Conservation (phyloP, 805 yeast species). For the Kazachstania psychrophila region DNA sequence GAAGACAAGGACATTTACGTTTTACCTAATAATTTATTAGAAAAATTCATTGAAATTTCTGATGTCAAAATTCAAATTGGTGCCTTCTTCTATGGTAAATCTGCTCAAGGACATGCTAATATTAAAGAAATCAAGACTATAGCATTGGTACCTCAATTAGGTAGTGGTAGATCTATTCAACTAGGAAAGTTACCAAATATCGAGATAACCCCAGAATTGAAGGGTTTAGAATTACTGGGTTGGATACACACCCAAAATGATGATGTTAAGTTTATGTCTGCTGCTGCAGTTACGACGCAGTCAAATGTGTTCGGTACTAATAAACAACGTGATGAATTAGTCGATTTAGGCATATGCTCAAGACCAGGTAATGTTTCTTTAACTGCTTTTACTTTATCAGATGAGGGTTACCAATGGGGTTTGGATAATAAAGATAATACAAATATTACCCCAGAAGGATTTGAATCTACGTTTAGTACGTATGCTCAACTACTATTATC, state of each 20-base stretch:
- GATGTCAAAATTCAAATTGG: conserved; percentile 79
- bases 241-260: conserved; percentile 88
- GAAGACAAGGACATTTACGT: conserved; percentile 56
- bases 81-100: conserved; percentile 69
- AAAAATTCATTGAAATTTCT: conserved; percentile 67
- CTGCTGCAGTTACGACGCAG: conserved; percentile 62
- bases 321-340: conserved; percentile 32
- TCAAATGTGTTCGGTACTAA: conserved; percentile 31
- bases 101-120: conserved; percentile 60
- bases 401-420: conserved; percentile 78
- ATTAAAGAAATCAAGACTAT: conserved; percentile 72
- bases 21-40: conserved; percentile 72
- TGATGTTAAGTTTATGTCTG: conserved; percentile 53
- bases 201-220: conserved; percentile 30
- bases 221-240: conserved; percentile 72
- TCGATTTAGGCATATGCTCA: conserved; percentile 58
- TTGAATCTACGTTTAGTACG: conserved; percentile 47
- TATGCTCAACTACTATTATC: conserved; percentile 65
- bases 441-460: conserved; percentile 57
- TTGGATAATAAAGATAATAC: conserved; percentile 44
- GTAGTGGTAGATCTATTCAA: conserved; percentile 56
- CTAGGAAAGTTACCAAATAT: conserved; percentile 35
- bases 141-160: conserved; percentile 82
- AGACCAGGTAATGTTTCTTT: conserved; percentile 80
- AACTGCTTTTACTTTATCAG: conserved; percentile 50